Conservation (phyloP, 2,329 filamentous ascomycete species). For the Dothistroma septosporum region DNA sequence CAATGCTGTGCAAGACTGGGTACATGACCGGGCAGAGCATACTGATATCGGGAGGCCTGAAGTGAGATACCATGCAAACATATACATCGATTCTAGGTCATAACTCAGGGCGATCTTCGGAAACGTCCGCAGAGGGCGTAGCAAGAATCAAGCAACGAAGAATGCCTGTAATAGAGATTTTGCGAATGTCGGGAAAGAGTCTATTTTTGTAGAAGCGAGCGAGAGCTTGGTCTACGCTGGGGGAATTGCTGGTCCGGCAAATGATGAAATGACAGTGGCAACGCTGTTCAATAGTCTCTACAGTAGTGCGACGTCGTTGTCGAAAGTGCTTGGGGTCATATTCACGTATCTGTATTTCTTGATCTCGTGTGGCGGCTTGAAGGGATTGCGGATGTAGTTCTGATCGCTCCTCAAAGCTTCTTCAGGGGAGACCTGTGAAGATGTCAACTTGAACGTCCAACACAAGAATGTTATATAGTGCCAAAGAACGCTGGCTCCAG, state of each 20-base stretch:
- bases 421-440: constrained; percentile 16
- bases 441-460: not conserved
- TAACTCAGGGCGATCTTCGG: constrained; percentile 5
- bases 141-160: constrained; percentile 11
- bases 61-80: constrained; percentile 13
- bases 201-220: constrained; percentile 18
- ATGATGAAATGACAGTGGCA: constrained; percentile 20
- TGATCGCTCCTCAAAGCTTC: constrained; percentile 19
- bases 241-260: constrained; percentile 19
- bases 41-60: constrained; percentile 30
- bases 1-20: constrained; percentile 58
- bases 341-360: constrained; percentile 8
- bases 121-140: constrained; percentile 16
- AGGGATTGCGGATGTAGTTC: constrained; percentile 20
- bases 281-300: constrained; percentile 14
- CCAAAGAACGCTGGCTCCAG: constrained; percentile 20
- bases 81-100: constrained; percentile 16
- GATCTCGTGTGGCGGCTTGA: constrained; percentile 17
- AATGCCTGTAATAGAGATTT: constrained; percentile 8
- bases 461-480: not conserved
- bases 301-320: constrained; percentile 11
- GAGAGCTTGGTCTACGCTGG: constrained; percentile 5
- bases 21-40: constrained; percentile 42
- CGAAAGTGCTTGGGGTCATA: constrained; percentile 20
- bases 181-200: constrained; percentile 14